Evolutionary conservation across 1,139 yeast genomes (phyloP), one percentile per base, ranked within the genome.

Genomic region (Protomyces gravidus): DNA sequence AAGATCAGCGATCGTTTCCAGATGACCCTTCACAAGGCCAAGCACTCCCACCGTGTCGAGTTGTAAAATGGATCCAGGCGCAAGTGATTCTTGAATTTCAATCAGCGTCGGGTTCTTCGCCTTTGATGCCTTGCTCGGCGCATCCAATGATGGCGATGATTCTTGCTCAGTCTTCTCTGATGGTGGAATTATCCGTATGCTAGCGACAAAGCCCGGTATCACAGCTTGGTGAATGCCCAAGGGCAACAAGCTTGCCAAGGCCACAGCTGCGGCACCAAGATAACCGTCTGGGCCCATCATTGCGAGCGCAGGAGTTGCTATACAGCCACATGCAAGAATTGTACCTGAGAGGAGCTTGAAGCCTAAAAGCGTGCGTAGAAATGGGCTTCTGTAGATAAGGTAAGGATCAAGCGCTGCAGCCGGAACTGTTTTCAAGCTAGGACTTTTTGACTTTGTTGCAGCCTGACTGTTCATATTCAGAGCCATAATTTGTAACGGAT

Each of bases 301-400:
- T 2, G 48, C 28, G 28, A 53, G 36, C 2, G 50, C 58, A 3
- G 58, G 58, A 11, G 36, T 50, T 19, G 58, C 58, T 17, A 53
- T 25, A 17, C 51, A 26, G 39, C 58, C 58, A 19, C 58, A 53
- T 17, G 39, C 51, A 30, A 53, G 32, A 15, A 53, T 26, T 6
- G 58, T 28, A 15, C 49, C 58, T 3, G 58, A 45, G 13, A 53
- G 39, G 21, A 53, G 28, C 32, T 53, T 53, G 28, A 45, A 46
- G 36, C 58, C 58, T 21, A 51, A 23, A 28, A 53, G 47, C 28
- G 58, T 53, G 2, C 51, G 50, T 11, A 53, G 33, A 9, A 33
- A 33, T 15, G 58, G 58, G n/a, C 51, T 19, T 11, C 51, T 40
- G 51, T 53, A 53, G 58, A 53, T 32, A 15, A 45, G 58, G 23